Evolutionary conservation across 768 basidiomycete species (phyloP), one percentile per base, ranked within the genome.

Genomic region (Termitomyces sp.): DNA sequence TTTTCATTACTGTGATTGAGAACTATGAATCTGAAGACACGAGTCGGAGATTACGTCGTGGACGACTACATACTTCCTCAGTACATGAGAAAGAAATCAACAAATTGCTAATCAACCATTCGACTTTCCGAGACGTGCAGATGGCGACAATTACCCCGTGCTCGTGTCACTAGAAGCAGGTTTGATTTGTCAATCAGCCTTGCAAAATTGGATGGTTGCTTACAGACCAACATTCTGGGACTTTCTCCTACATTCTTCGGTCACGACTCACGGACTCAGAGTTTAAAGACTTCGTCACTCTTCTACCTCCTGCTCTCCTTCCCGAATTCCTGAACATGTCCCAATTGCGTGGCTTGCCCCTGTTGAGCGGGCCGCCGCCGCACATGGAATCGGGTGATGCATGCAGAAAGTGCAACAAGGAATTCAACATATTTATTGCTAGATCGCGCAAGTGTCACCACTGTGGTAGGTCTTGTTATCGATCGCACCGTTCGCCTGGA

Each of bases 341-440:
- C n/a, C 62, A 67, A 50, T 49, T 56, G 49, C 73, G 72, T 52
- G 88, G 89, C 32, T 69, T 91, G 55, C 89, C 89, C 0, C 70
- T 91, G 11, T 77, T 91, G 39, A 90, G 88, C 58, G 87, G 87
- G 1, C 85, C 80, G 7, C 82, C 84, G 2, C 80, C 81, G 0
- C 53, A 68, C 5, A 59, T 59, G 23, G 66, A 71, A 10, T 54
- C 63, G 15, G 61, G 68, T 9, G 69, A 69, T 49, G 56, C 68
- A 25, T 90, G 88, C 58, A 79, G 86, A 65, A 89, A 83, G 66
- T 91, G 89, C 64, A 81, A 76, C 65, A 89, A 77, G 66, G 88
- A 90, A 64, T 90, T 90, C 65, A 84, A 78, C 61, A 65, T 86
- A 18, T 56, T 90, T 47, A 84, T 91, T 62, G 73, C 81, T 53